Base-by-base conservation (phyloP, 768 basidiomycete genomes). In the Tremella mesenterica region DNA sequence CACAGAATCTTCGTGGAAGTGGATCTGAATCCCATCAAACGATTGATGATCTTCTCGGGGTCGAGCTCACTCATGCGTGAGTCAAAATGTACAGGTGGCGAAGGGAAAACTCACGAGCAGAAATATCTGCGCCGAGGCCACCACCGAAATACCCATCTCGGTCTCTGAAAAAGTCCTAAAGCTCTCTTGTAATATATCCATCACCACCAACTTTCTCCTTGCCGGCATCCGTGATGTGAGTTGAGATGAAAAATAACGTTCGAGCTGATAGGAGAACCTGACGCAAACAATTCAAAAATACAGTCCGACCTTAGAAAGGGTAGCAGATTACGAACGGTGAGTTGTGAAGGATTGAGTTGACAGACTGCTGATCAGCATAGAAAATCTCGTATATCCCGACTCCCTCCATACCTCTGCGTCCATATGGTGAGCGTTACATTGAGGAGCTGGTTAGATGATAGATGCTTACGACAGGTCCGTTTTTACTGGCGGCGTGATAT, bases 401-500 rank as follows among this genome's bases (percentile, higher is more conserved):
- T 97, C 12, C 95, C 95, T 0, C 73, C 81, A 4, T 92, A 87
- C 39, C 58, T 70, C 20, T 83, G 85, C 4, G 81, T 97, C 3
- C 90, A 97, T 64, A 88, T 96, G 85, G 67, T 66, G 28, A 25
- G 58, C 27, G 30, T 14, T 41, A 18, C n/a, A 20, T 7, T 48
- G 38, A 46, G 12, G n/a, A n/a, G n/a, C n/a, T n/a, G 2, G 12
- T 12, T 21, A 12, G 6, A 20, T 53, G 14, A 45, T 45, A 8
- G 27, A n/a, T 20, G 16, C 54, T 56, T 25, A 48, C 18, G 36
- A n/a, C 34, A 67, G 68, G 91, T 92, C 12, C 86, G 95, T 44
- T 99, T 97, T 72, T 85, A 84, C 51, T 99, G 95, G 95, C 78
- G 88, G 55, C 78, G 81, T 31, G 95, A 97, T 60, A 91, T 95